Evolutionary conservation across 2,329 filamentous ascomycete genomes (phyloP).

Genomic region (Ascochyta koolunga): DNA sequence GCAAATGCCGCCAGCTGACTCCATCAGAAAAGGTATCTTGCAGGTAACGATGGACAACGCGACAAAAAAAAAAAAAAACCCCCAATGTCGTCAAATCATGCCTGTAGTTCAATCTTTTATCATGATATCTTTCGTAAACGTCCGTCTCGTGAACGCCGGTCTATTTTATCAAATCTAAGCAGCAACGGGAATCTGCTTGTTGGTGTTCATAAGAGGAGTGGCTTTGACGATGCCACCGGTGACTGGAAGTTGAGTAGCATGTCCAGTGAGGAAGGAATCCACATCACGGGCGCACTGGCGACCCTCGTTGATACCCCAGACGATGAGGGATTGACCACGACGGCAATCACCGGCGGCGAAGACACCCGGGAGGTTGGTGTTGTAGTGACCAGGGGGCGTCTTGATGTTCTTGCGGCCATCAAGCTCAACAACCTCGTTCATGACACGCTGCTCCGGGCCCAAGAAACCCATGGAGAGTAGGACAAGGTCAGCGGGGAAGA

Average conservation of each 20-base stretch:
- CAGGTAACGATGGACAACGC: conserved; percentile 36
- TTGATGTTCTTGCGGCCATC: conserved; percentile 96
- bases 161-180: neutral
- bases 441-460: conserved; percentile 85
- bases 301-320: conserved; percentile 98
- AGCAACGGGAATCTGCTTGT: conserved; percentile 11
- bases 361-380: conserved; percentile 84
- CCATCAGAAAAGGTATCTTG: conserved; percentile 47
- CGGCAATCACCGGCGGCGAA: conserved; percentile 96
- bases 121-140: conserved; percentile 14
- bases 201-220: conserved; percentile 35
- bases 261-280: conserved; percentile 81
- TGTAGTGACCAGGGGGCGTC: conserved; percentile 85
- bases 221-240: conserved; percentile 89
- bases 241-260: conserved; percentile 77
- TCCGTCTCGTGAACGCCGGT: no score
- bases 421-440: conserved; percentile 88
- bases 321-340: conserved; percentile 92
- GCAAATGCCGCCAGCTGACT: conserved; percentile 42
- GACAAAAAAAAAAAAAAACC: conserved; percentile 22
- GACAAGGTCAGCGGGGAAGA: conserved; percentile 95
- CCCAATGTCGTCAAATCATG: conserved; percentile 19
- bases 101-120: conserved; percentile 15
- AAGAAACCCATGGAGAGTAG: conserved; percentile 97
- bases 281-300: conserved; percentile 91